Evolutionary conservation across 352 stramenopile species (phyloP), one percentile per base, ranked within the genome.

Genomic region (Pythium inflatum): DNA sequence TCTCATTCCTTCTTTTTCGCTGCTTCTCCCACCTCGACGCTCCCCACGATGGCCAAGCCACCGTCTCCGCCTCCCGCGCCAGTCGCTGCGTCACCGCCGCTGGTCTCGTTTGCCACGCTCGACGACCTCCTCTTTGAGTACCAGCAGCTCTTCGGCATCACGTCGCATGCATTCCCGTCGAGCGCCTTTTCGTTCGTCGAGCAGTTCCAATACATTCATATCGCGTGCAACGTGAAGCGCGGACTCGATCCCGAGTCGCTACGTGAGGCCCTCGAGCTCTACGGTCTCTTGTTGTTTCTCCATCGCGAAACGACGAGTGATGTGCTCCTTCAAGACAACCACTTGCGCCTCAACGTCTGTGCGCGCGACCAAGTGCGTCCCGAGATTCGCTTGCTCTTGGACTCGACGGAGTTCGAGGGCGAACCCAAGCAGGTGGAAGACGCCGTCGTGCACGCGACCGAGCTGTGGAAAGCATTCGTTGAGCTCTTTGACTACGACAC

Each of bases 201-300:
- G 12, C 57, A 53, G 43, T 55, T 64, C 30, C 27, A 45, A 9
- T 24, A 41, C 1, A 41, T 64, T 13, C 11, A 24, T 2, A 13
- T 55, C 9, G 20, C 11, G 20, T 51, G 24, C 40, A 25, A 25
- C 20, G 1, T 41, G 2, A 13, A 8, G n/a, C 28, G 16, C 30
- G 28, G 36, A 3, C 13, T 38, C 28, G 45, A 66, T 13, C 5
- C 54, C 11, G 14, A 28, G 33, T 4, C 20, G 9, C 28, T 66
- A 11, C 58, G 58, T 16, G 41, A 56, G 33, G 12, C 25, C 30
- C 12, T 57, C 13, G 58, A 66, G 46, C 45, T 66, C 9, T 66
- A 55, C 22, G 45, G 27, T 20, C 33, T 66, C 12, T 1, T 66
- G 43, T 13, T 66, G 28, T 57, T 66, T 36, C 22, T 66, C 20